Evolutionary conservation across 2,329 filamentous ascomycete genomes (phyloP), one percentile per base, ranked within the genome.

Genomic region (Cytospora piceae): DNA sequence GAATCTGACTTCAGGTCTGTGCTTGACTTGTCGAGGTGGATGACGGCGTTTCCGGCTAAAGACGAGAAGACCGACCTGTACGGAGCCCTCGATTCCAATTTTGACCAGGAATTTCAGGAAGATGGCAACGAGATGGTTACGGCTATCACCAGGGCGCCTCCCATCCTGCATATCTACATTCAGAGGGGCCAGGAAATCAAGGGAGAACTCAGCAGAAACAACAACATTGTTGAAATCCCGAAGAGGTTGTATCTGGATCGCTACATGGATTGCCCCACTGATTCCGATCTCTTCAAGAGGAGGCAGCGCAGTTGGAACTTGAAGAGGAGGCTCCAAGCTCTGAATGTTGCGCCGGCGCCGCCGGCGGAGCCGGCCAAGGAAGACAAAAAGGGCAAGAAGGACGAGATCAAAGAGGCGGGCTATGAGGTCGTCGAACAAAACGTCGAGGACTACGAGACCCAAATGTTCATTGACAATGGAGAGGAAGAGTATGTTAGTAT

Each of bases 81-180:
- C 74, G 86, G 92, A 54, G 93, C 93, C 2, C 85, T 99, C 3
- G 93, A 96, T 71, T 89, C 89, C 49, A 90, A 91, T 62, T 97
- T 97, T 73, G 93, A 96, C 71, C 86, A 90, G 56, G 90, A 95
- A 71, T 85, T 88, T 32, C 86, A 94, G 34, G 87, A 88, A 37
- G 85, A 90, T 29, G 87, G 87, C 66, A 85, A 86, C 74, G 87
- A 65, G 79, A 83, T 76, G 65, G 94, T 90, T 75, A 88, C 88
- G 8, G 89, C 91, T 1, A 91, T 96, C 68, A 86, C 86, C 68
- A 83, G 83, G n/a, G 80, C 94, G 14, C 93, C 95, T 0, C 93
- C 94, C 0, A 86, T 99, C 37, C 81, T 98, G 22, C 94, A 97
- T 72, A 88, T 99, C 54, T 91, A 93, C 70, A 92, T 99, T 37